Evolutionary conservation across 495 filamentous ascomycete genomes (phyloP).

Genomic region (Penicillium coprophilum): DNA sequence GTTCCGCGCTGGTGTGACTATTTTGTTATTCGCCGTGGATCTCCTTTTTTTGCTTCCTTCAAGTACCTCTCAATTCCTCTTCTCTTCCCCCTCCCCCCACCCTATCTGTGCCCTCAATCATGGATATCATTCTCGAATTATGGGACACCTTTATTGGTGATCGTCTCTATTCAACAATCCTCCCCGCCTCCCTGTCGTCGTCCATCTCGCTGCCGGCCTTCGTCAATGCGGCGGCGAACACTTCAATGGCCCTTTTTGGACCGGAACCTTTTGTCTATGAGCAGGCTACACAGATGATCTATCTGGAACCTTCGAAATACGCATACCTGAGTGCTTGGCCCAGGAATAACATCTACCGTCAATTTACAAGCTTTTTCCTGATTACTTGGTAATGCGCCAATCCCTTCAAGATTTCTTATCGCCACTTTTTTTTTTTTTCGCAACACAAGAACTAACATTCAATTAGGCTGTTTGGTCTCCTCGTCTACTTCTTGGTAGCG

Average conservation of each 20-base stretch:
- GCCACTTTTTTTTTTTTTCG: not conserved
- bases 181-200: constrained; percentile 60
- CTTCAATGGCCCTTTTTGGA: constrained; percentile 43
- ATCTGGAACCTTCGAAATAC: constrained; percentile 67
- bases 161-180: constrained; percentile 67
- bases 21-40: constrained; percentile 30
- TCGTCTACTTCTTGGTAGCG: constrained; percentile 82
- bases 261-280: constrained; percentile 59
- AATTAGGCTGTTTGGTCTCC: constrained; percentile 74
- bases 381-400: constrained; percentile 72
- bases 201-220: constrained; percentile 45
- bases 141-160: constrained; percentile 84
- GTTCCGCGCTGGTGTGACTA: constrained; percentile 48
- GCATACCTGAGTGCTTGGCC: constrained; percentile 81
- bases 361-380: constrained; percentile 71
- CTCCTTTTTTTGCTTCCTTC: constrained; percentile 15
- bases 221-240: constrained; percentile 40
- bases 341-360: constrained; percentile 77
- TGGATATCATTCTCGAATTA: constrained; percentile 90
- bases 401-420: not conserved
- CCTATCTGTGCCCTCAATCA: constrained; percentile 34
- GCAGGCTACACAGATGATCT: constrained; percentile 70
- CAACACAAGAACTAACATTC: constrained; percentile 9
- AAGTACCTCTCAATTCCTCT: constrained; percentile 2
- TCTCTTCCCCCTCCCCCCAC: constrained; percentile 1